Evolutionary conservation across 1,139 yeast genomes (phyloP).

Genomic region (Saccharomyces hybrid): DNA sequence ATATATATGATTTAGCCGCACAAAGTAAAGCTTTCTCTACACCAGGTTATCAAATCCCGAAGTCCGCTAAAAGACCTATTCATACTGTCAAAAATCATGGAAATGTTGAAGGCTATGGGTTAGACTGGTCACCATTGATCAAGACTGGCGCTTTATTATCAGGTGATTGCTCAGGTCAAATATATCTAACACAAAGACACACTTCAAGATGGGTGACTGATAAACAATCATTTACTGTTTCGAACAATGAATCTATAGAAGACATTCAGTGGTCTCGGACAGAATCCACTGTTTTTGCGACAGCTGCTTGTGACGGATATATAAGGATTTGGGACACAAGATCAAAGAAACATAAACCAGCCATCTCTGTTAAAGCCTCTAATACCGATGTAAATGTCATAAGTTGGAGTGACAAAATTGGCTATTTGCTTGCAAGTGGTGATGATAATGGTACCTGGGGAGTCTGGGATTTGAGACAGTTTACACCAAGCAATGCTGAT

Average conservation of each 20-base stretch:
- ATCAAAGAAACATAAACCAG: slow-evolving; percentile 85
- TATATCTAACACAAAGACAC: slow-evolving; percentile 70
- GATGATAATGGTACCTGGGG: slow-evolving; percentile 98
- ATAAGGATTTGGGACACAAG: slow-evolving; percentile 96
- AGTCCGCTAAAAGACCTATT: slow-evolving; percentile 66
- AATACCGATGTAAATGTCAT: slow-evolving; percentile 84
- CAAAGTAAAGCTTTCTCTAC: slow-evolving; percentile 79
- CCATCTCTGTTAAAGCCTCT: slow-evolving; percentile 79
- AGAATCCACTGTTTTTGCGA: slow-evolving; percentile 87
- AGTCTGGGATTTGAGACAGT: slow-evolving; percentile 93
- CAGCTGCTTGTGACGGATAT: slow-evolving; percentile 87
- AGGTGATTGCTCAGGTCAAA: slow-evolving; percentile 84
- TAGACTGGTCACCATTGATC: slow-evolving; percentile 91
- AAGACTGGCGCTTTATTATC: slow-evolving; percentile 74
- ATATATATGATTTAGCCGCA: slow-evolving; percentile 70
- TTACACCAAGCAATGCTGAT: slow-evolving; percentile 46
- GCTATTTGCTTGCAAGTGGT: slow-evolving; percentile 85
- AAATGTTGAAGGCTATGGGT: slow-evolving; percentile 93
- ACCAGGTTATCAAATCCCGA: slow-evolving; percentile 79
- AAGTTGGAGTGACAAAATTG: slow-evolving; percentile 88
- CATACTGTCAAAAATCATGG: slow-evolving; percentile 87
- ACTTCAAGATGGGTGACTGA: slow-evolving; percentile 83
- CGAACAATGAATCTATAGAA: slow-evolving; percentile 65
- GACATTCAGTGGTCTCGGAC: slow-evolving; percentile 95
- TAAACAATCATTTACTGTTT: slow-evolving; percentile 67